Evolutionary conservation across 306 rosid genomes (phyloP), one percentile per base, ranked within the genome.

Genomic region (Senna siamea): DNA sequence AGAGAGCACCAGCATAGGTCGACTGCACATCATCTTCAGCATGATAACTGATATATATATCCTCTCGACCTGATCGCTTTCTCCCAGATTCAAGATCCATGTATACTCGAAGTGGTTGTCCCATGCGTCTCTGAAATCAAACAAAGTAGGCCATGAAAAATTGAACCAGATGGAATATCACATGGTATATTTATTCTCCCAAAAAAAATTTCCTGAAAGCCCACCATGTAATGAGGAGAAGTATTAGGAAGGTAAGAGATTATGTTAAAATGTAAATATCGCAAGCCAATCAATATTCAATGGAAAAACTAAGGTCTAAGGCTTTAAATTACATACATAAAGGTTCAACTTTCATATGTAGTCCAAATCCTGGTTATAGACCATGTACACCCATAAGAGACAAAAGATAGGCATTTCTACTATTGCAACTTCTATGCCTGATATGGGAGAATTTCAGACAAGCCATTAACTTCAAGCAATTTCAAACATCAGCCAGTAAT

Each of bases 11-110:
- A 0, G 95, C 95, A 75, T 89, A 87, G 28, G 95, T 89, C 41
- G 88, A 62, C 82, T 89, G 95, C 8, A 87, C 85, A 70, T 89
- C 87, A 41, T 89, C 95, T 51, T 70, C 60, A 60, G 95, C 89
- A 22, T 89, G 92, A 76, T 89, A 89, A 77, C 95, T 66, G 18
- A 89, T 52, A 61, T 77, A 89, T 57, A 89, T 6, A 77, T 89
- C 95, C 70, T 87, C 92, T 32, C 46, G 47, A 34, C 92, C 92
- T 15, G 92, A 85, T 18, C 84, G 65, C 81, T 79, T 87, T 80
- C 92, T 76, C 52, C 92, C 88, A 76, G 95, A 81, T 86, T 89
- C 95, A 17, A 89, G 95, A 75, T 89, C 95, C 92, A 89, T 85
- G 73, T 89, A 87, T 28, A 76, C 88, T 28, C 87, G 87, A 69